Base-by-base conservation (phyloP, 208 protist genomes). In the Vickermania spadyakhi region DNA sequence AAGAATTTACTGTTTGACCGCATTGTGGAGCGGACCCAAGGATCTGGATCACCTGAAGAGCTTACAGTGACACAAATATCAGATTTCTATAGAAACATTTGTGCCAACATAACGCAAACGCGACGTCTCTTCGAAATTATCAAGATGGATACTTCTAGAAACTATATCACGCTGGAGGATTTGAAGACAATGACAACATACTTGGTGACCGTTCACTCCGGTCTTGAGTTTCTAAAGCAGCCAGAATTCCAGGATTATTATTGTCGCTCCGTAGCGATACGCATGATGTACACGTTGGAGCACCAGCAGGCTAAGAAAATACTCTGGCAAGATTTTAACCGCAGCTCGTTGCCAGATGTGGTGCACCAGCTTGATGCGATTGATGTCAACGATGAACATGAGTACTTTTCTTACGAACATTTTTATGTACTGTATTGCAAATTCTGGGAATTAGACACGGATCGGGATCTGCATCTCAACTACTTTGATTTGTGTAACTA, bases 401-500 rank as follows among this genome's bases (percentile, higher is more conserved):
- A 82, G 29, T 99, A 95, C 73, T 99, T 99, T 69, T 97, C 86
- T 7, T 99, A 99, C 73, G 97, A 99, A 80, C 97, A 99, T 70
- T 99, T 99, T 64, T 99, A 99, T 80, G 97, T 99, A 13, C 85
- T 99, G 14, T 99, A 99, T 79, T 99, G 96, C 82, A 97, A 96
- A 69, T 99, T 99, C 77, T 99, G 96, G 97, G 96, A 99, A 80
- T 81, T 99, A 4, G 97, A 98, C 68, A 94, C 81, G 0, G 91
- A 98, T 74, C 86, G 96, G 50, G 96, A 98, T 68, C 63, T 91
- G 5, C 72, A 94, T 13, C 75, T 99, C 25, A 81, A 74, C 49
- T 83, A 73, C 55, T 70, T 80, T 50, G 96, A 98, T 55, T 58
- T 98, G 21, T 75, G 72, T 50, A 82, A 85, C 55, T 98, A 98